phyloP scores from a whole-genome alignment of 2,329 filamentous ascomycete species.

The Sporothrix pallida region DNA sequence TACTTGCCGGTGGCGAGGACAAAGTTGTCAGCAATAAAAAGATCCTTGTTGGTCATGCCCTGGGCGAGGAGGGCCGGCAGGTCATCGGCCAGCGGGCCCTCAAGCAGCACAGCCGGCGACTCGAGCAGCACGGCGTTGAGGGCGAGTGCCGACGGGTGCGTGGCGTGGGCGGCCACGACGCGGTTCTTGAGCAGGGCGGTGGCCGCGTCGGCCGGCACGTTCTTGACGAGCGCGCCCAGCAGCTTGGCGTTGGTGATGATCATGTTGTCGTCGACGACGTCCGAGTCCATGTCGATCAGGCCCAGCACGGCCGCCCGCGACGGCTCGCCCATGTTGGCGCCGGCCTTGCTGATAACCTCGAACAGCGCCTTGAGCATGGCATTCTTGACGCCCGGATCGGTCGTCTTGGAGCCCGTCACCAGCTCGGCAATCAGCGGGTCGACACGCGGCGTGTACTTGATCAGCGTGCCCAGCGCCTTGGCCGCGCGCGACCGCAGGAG shows the following conservation, averaged over 20 bases:
- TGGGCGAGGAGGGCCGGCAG: conserved; percentile 77
- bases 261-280: conserved; percentile 77
- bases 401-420: conserved; percentile 92
- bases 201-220: conserved; percentile 75
- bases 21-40: conserved; percentile 86
- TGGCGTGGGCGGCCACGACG: conserved; percentile 78
- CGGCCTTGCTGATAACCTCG: conserved; percentile 94
- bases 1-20: conserved; percentile 92
- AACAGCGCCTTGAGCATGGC: conserved; percentile 98
- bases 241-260: conserved; percentile 89
- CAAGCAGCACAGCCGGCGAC: conserved; percentile 71
- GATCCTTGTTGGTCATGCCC: conserved; percentile 75
- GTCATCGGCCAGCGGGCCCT: conserved; percentile 71
- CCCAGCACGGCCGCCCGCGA: conserved; percentile 85
- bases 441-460: conserved; percentile 92
- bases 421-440: conserved; percentile 92
- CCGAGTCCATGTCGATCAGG: conserved; percentile 84
- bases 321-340: conserved; percentile 89
- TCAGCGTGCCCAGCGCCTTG: conserved; percentile 91
- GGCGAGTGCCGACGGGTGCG: conserved; percentile 78
- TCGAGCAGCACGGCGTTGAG: conserved; percentile 89
- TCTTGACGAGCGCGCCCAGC: conserved; percentile 86
- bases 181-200: conserved; percentile 67
- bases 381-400: conserved; percentile 83
- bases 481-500: conserved; percentile 85